These are phyloP conservation scores for Kodamaea alishanica DNA, from an alignment of 1,139 yeast species.

Conservation along the genomic window DNA sequence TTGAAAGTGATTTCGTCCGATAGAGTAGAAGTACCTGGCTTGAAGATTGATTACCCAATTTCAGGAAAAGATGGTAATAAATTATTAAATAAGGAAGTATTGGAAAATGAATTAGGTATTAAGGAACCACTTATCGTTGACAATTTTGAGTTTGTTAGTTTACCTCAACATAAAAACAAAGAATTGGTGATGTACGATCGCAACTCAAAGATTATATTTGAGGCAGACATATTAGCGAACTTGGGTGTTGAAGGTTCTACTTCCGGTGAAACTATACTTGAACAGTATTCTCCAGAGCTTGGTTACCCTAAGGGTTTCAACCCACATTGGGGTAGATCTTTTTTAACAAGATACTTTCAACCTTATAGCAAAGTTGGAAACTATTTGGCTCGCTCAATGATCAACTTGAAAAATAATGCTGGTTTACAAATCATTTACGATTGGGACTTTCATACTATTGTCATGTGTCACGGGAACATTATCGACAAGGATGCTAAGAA, in stretches of 20 bases:
- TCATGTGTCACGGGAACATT: conserved; percentile 59
- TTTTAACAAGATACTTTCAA: conserved; percentile 32
- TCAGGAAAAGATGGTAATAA: conserved; percentile 5
- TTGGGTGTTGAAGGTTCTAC: conserved; percentile 25
- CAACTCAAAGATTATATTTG: conserved; percentile 43
- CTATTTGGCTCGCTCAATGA: conserved; percentile 14
- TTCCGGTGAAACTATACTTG: conserved; percentile 16
- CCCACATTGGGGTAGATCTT: conserved; percentile 43
- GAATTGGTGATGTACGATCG: conserved; percentile 53
- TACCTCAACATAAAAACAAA: conserved; percentile 52
- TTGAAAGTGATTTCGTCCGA: conserved; percentile 50
- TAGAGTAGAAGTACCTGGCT: conserved; percentile 21
- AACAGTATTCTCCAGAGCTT: conserved; percentile 44
- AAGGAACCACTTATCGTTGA: conserved; percentile 25
- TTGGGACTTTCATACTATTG: conserved; percentile 49
- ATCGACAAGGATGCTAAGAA: conserved; percentile 43
- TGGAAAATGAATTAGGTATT: conserved; percentile 23
- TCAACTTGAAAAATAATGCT: conserved; percentile 5
- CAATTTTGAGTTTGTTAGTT: conserved; percentile 52
- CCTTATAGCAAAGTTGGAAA: conserved; percentile 37
- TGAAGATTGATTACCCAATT: conserved; percentile 32
- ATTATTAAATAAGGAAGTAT: conserved; percentile 20
- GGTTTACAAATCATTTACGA: conserved; percentile 34
- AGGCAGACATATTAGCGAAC: conserved; percentile 57
- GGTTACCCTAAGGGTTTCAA: conserved; percentile 28